phyloP scores from a whole-genome alignment of 768 basidiomycete genomes.

The Gymnopilus junonius region DNA sequence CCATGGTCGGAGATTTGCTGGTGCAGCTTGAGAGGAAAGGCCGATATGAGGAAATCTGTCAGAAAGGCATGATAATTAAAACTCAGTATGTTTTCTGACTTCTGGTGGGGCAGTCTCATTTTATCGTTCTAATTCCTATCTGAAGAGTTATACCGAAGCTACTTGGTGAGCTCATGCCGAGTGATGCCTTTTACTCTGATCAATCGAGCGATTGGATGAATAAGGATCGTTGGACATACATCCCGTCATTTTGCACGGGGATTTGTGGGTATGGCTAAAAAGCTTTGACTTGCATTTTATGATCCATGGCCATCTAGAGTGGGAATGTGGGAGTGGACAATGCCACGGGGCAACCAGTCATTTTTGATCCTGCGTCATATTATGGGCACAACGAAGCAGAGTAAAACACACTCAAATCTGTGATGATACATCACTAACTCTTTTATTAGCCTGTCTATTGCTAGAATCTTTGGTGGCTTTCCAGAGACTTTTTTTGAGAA shows the following conservation, averaged over 20 bases:
- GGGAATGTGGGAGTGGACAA: conserved; percentile 72
- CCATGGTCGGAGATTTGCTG: conserved; percentile 63
- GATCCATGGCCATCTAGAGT: conserved; percentile 51
- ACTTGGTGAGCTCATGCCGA: conserved; percentile 41
- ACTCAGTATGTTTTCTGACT: conserved; percentile 21
- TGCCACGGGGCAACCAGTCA: conserved; percentile 58
- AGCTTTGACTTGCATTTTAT: neutral
- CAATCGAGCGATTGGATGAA: neutral
- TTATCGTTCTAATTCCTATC: neutral
- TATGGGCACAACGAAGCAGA: conserved; percentile 85
- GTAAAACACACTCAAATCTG: conserved; percentile 43
- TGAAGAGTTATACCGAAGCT: conserved; percentile 75
- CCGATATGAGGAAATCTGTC: conserved; percentile 48
- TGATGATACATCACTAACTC: neutral
- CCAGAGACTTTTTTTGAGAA: conserved; percentile 61
- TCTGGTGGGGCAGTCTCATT: neutral
- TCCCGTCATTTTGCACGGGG: conserved; percentile 79
- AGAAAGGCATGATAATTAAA: conserved; percentile 55
- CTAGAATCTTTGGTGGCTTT: conserved; percentile 82
- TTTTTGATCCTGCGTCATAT: conserved; percentile 80
- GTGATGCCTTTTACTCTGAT: neutral
- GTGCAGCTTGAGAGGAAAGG: conserved; percentile 44
- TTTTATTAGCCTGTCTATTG: conserved; percentile 65
- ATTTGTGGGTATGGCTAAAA: conserved; percentile 64
- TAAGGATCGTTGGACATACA: conserved; percentile 54